These are phyloP conservation scores for Cryoendolithus antarcticus DNA, from an alignment of 2,329 filamentous ascomycete species.

Conservation along the genomic window DNA sequence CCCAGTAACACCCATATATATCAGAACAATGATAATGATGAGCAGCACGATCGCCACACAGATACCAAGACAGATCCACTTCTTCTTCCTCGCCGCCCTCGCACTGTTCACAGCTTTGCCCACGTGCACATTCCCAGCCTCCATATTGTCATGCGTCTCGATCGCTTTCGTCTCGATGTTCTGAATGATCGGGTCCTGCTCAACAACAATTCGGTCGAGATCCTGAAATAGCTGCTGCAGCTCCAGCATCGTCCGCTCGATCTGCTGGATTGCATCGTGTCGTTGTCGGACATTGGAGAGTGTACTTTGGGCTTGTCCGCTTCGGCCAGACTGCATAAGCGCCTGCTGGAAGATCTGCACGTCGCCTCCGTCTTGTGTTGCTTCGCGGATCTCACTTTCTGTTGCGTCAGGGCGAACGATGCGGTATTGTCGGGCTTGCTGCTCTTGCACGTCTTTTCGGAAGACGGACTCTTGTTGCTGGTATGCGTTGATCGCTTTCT, in stretches of 20 bases:
- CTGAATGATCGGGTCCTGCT: slow-evolving; percentile 70
- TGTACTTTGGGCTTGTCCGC: slow-evolving; percentile 68
- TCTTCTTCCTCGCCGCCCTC: slow-evolving; percentile 72
- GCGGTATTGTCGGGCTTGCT: slow-evolving; percentile 78
- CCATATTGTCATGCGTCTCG: slow-evolving; percentile 71
- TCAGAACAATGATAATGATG: slow-evolving; percentile 6
- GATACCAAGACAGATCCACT: slow-evolving; percentile 89
- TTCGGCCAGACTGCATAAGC: slow-evolving; percentile 67
- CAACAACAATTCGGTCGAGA: slow-evolving; percentile 70
- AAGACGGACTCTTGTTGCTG: slow-evolving; percentile 70
- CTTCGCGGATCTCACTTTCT: slow-evolving; percentile 63
- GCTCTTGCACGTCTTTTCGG: slow-evolving; percentile 66
- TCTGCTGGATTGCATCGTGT: slow-evolving; percentile 79
- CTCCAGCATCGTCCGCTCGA: slow-evolving; percentile 80
- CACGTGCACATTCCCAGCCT: slow-evolving; percentile 75
- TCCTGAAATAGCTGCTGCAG: slow-evolving; percentile 80
- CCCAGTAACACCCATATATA: slow-evolving; percentile 5
- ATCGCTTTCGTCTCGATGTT: slow-evolving; percentile 80
- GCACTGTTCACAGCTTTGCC: slow-evolving; percentile 72
- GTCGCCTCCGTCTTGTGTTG: slow-evolving; percentile 58
- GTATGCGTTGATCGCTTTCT: slow-evolving; percentile 69
- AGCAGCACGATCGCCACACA: slow-evolving; percentile 25
- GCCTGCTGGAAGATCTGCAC: slow-evolving; percentile 82
- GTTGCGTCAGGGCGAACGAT: slow-evolving; percentile 63
- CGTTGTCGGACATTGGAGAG: slow-evolving; percentile 70